phyloP scores from a whole-genome alignment of 768 basidiomycete genomes.

The Xerocomellus chrysenteron region DNA sequence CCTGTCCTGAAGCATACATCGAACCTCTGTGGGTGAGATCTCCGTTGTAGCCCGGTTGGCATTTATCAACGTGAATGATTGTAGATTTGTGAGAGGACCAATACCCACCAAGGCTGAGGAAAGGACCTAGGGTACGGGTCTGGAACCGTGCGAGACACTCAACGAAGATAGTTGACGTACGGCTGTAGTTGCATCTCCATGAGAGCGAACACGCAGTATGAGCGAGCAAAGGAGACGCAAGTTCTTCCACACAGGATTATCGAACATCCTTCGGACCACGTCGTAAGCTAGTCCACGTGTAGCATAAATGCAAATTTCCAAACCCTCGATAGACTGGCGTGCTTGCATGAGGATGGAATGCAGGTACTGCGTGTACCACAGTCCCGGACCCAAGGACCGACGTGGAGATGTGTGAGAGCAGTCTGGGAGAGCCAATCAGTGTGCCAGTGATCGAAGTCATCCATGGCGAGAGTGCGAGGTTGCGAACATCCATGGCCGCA shows the following conservation, averaged over 20 bases:
- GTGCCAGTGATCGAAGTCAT: too few relatives aligned
- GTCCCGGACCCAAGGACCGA: too few relatives aligned
- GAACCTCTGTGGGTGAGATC: not conserved
- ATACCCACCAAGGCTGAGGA: not conserved
- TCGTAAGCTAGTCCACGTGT: not conserved
- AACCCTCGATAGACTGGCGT: not conserved
- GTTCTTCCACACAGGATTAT: not conserved
- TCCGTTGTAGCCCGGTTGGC: too few relatives aligned
- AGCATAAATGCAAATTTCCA: not conserved
- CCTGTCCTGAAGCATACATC: not conserved
- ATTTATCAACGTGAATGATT: not conserved
- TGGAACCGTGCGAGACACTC: not conserved
- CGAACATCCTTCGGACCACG: not conserved
- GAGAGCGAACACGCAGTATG: not conserved
- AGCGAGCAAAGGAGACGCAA: constrained; percentile 6
- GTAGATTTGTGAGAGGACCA: not conserved
- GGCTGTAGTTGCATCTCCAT: not conserved
- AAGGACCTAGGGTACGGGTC: constrained; percentile 1
- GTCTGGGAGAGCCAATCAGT: not conserved
- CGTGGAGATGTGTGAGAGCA: constrained; percentile 5
- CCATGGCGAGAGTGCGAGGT: not conserved
- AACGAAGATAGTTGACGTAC: not conserved
- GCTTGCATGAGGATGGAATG: not conserved
- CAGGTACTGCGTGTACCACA: not conserved
- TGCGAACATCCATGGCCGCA: not conserved